phyloP scores from a whole-genome alignment of 2,329 filamentous ascomycete genomes.

The Podosphaera leucotricha region DNA sequence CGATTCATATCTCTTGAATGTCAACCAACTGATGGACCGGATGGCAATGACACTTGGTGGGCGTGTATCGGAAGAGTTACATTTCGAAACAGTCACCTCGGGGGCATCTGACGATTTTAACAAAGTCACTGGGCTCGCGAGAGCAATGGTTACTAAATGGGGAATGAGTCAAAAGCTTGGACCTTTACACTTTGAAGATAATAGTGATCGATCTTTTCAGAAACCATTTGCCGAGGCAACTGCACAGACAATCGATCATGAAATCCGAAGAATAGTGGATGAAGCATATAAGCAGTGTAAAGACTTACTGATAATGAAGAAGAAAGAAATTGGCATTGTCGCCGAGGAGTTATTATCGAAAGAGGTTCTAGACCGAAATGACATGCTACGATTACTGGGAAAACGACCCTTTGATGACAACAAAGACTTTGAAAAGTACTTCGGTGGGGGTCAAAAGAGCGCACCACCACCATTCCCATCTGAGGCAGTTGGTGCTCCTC shows the following conservation, averaged over 20 bases:
- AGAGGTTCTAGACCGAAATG: constrained; percentile 76
- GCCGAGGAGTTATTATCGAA: constrained; percentile 83
- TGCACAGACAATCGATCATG: constrained; percentile 71
- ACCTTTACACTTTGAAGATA: constrained; percentile 72
- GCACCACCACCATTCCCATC: constrained; percentile 32
- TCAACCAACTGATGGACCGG: constrained; percentile 89
- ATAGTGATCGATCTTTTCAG: constrained; percentile 49
- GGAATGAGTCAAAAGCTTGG: constrained; percentile 93
- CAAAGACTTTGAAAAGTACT: constrained; percentile 88
- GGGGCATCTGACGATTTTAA: constrained; percentile 95
- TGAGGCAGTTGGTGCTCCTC: constrained; percentile 15
- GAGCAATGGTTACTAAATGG: constrained; percentile 97
- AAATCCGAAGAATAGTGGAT: constrained; percentile 79
- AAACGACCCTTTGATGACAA: constrained; percentile 59
- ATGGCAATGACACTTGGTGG: constrained; percentile 99
- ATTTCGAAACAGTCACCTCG: constrained; percentile 89
- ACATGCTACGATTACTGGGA: constrained; percentile 74
- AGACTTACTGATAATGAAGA: constrained; percentile 62
- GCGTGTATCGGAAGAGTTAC: constrained; percentile 82
- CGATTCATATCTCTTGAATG: constrained; percentile 89
- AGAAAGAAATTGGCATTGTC: constrained; percentile 66
- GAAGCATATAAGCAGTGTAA: constrained; percentile 82
- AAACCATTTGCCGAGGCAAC: constrained; percentile 95
- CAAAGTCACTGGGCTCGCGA: constrained; percentile 91
- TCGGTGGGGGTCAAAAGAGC: constrained; percentile 32